Conservation (phyloP, 208 protist genomes). For the Hexamita inflata region DNA sequence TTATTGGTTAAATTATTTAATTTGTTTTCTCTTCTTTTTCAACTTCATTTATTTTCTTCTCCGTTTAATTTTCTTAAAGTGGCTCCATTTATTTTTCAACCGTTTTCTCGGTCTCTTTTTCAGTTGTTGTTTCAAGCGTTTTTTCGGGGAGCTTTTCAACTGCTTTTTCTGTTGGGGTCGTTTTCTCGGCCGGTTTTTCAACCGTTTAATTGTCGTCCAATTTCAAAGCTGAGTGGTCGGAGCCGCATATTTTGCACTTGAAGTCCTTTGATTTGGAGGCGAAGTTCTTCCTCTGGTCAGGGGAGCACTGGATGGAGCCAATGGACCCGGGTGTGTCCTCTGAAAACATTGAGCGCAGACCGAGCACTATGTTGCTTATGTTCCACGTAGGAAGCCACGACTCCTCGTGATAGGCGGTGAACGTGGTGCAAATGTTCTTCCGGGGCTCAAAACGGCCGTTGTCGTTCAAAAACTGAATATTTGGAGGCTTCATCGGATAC, state of each 20-base stretch:
- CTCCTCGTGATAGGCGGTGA: slow-evolving; percentile 11
- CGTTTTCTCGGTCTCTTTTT: too few relatives aligned
- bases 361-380: background rate
- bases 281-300: background rate
- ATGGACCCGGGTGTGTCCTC: slow-evolving; percentile 15
- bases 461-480: background rate
- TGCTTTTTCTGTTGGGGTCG: too few relatives aligned
- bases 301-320: background rate
- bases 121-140: too few relatives aligned
- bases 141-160: too few relatives aligned
- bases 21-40: too few relatives aligned
- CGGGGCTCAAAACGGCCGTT: slow-evolving; percentile 8
- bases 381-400: slow-evolving; percentile 6
- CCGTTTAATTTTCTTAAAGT: too few relatives aligned
- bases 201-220: too few relatives aligned
- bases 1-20: too few relatives aligned
- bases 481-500: background rate
- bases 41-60: too few relatives aligned
- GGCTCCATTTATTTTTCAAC: too few relatives aligned
- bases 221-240: too few relatives aligned
- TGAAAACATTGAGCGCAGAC: slow-evolving; percentile 16
- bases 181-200: too few relatives aligned
- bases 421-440: slow-evolving; percentile 19
- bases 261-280: background rate
- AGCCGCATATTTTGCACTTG: background rate